Conservation (phyloP, 768 basidiomycete genomes). For the Mycena haematopus region DNA sequence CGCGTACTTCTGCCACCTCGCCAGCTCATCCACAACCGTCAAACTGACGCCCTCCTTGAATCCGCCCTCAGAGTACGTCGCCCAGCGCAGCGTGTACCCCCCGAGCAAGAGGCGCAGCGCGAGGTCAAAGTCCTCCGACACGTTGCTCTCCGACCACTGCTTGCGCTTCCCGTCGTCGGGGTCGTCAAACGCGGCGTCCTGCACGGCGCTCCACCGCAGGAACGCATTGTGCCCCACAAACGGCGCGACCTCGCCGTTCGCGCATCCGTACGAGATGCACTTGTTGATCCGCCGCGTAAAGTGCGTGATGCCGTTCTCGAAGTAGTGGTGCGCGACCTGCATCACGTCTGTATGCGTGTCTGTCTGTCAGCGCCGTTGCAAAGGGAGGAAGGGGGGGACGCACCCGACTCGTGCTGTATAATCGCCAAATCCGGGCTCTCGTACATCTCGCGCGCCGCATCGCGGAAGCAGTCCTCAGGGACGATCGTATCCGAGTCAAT, state of each 20-base stretch:
- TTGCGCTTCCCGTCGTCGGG: slow-evolving; percentile 65
- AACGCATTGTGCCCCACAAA: slow-evolving; percentile 91
- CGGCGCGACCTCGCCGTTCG: slow-evolving; percentile 83
- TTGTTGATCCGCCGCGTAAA: slow-evolving; percentile 91
- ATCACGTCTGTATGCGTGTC: slow-evolving; percentile 69
- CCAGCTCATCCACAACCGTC: slow-evolving; percentile 68
- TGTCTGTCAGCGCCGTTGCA: slow-evolving; percentile 1
- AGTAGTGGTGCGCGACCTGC: slow-evolving; percentile 89
- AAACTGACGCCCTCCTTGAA: slow-evolving; percentile 84
- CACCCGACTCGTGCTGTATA: slow-evolving; percentile 86
- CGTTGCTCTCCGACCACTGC: slow-evolving; percentile 79
- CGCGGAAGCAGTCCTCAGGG: slow-evolving; percentile 88
- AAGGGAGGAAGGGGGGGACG: slow-evolving; percentile 26
- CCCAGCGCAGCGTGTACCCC: slow-evolving; percentile 81
- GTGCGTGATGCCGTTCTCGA: slow-evolving; percentile 89
- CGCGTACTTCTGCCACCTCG: slow-evolving; percentile 85
- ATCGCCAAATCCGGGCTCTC: slow-evolving; percentile 83
- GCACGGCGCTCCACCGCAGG: slow-evolving; percentile 84
- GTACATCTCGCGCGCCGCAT: slow-evolving; percentile 85
- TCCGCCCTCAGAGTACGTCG: slow-evolving; percentile 81
- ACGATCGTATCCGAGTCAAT: slow-evolving; percentile 83
- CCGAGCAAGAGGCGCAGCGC: slow-evolving; percentile 71
- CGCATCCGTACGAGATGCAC: slow-evolving; percentile 77
- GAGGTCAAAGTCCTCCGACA: slow-evolving; percentile 84
- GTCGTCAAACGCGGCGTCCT: slow-evolving; percentile 82